Evolutionary conservation across 352 stramenopile species (phyloP).

Genomic region (Globisporangium middletonii): DNA sequence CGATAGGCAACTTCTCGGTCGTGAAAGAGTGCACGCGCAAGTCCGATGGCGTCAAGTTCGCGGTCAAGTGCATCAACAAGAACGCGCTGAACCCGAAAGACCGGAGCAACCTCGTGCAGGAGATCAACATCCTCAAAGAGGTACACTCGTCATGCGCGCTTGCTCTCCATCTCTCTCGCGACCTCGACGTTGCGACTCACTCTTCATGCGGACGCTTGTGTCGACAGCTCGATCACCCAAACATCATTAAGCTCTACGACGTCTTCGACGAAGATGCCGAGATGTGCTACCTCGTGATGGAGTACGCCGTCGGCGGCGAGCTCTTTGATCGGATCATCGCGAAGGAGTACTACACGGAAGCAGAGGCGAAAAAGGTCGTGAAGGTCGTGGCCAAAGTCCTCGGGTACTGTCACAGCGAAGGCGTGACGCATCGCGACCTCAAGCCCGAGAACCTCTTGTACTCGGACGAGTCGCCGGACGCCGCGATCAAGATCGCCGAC

Average conservation of each 20-base stretch:
- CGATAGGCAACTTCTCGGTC: conserved; percentile 77
- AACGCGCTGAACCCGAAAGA: conserved; percentile 73
- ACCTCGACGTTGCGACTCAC: not conserved
- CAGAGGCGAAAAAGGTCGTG: conserved; percentile 80
- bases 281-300: conserved; percentile 89
- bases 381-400: conserved; percentile 84
- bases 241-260: conserved; percentile 87
- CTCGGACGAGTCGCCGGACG: conserved; percentile 66
- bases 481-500: conserved; percentile 93
- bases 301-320: conserved; percentile 83
- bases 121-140: conserved; percentile 82
- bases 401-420: conserved; percentile 76
- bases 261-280: conserved; percentile 69
- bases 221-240: conserved; percentile 62
- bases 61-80: conserved; percentile 86
- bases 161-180: not conserved
- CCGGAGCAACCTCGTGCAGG: conserved; percentile 65
- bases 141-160: conserved; percentile 7
- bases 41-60: conserved; percentile 44
- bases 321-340: conserved; percentile 92
- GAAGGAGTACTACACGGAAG: conserved; percentile 90
- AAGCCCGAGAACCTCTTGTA: conserved; percentile 97
- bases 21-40: conserved; percentile 71
- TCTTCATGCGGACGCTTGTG: conserved; percentile 2
- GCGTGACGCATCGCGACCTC: conserved; percentile 94